phyloP scores from a whole-genome alignment of 2,329 filamentous ascomycete genomes.

The Hawksworthiomyces lignivorus region DNA sequence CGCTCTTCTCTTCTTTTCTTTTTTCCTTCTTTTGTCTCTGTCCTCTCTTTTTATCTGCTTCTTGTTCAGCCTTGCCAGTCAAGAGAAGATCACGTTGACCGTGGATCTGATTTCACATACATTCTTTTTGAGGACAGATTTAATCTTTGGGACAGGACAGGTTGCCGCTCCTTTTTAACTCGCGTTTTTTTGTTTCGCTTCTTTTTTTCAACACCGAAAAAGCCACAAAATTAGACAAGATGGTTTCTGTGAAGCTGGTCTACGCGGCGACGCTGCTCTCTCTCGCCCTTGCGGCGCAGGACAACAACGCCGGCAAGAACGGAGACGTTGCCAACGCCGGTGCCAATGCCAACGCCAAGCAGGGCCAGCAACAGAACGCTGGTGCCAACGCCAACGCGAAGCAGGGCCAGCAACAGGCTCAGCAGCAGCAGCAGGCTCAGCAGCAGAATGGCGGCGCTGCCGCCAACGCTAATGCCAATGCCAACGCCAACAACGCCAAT shows the following conservation, averaged over 20 bases:
- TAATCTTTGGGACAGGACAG: conserved; percentile 9
- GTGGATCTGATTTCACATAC: conserved; percentile 19
- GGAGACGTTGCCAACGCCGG: neutral
- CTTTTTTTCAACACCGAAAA: neutral
- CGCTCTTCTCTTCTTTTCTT: conserved; percentile 9
- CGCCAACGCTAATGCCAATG: neutral
- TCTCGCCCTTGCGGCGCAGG: conserved; percentile 19
- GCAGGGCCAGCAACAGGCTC: neutral
- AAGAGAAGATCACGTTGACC: conserved; percentile 26
- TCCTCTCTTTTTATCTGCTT: conserved; percentile 12
- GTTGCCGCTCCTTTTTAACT: conserved; percentile 11
- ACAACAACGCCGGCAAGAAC: conserved; percentile 7
- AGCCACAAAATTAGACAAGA: conserved; percentile 13
- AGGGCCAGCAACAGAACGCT: neutral
- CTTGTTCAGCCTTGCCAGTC: conserved; percentile 20
- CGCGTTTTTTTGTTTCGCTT: neutral
- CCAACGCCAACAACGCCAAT: conserved; percentile 1
- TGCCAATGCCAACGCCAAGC: neutral
- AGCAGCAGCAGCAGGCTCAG: neutral
- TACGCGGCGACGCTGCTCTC: conserved; percentile 21
- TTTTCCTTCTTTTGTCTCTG: conserved; percentile 9
- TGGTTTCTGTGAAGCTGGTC: conserved; percentile 22
- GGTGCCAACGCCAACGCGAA: neutral
- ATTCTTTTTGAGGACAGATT: conserved; percentile 13
- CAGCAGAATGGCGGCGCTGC: neutral